Base-by-base conservation (phyloP, 75 land plant species). In the Selaginella tamariscina region DNA sequence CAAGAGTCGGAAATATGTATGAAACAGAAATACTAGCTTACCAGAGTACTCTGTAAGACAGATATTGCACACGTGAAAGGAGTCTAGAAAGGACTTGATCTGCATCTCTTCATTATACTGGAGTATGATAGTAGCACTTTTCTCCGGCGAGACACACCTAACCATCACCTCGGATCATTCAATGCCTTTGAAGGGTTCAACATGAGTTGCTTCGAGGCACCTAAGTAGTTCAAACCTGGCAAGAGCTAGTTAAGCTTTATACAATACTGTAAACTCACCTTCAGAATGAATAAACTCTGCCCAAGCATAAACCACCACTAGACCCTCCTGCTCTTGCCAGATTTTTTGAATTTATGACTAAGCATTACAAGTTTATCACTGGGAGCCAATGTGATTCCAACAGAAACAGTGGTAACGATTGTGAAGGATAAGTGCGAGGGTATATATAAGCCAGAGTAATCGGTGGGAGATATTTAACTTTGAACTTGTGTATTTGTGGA, bases 261-360 rank as follows among this genome's bases (percentile, higher is more conserved):
- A 56, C 86, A 70, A 68, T 82, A 71, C 63, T 82, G 57, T 31
- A 89, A 83, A 23, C 83, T 70, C 24, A 64, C 69, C 29, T 28
- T 70, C 0, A n/a, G n/a, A n/a, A n/a, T 72, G 82, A 29, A 89
- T 70, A 89, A 89, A 93, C 54, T 89, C 88, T 24, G 82, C 79
- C 95, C 98, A 89, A 2, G 76, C 74, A 68, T 83, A 93, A 33
- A 89, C 65, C 32, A 86, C 80, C 49, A 86, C 95, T 32, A 86
- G 79, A 11, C 88, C 83, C 29, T 65, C 30, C 29, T 80, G 84
- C 11, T 86, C 94, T 27, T 30, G 55, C 88, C 90, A 86, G 27
- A 89, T 55, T 0, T 74, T 54, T 66, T 93, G 94, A 30, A 93
- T 72, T 72, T 57, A 69, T 8, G 65, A 22, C 66, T 94, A 93